These are phyloP conservation scores for Populus ilicifolia DNA, from an alignment of 345 rosid genomes.

Conservation along the genomic window DNA sequence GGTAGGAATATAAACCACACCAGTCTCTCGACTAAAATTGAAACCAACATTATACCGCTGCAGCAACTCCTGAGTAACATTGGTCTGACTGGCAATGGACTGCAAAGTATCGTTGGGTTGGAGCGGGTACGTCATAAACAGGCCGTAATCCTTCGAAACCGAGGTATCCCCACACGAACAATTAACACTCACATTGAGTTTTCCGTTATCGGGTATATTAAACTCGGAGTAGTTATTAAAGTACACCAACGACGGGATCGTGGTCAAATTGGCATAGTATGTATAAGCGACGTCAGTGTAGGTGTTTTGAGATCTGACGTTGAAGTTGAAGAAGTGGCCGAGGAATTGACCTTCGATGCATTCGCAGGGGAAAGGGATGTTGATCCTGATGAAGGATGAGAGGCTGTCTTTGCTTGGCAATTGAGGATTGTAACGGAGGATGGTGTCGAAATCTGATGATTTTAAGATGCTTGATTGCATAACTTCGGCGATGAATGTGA, in stretches of 20 bases:
- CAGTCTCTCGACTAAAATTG: conserved; percentile 58
- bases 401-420: conserved; percentile 42
- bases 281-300: conserved; percentile 24
- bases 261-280: conserved; percentile 49
- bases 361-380: conserved; percentile 66
- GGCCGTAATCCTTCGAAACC: conserved; percentile 50
- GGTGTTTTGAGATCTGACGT: conserved; percentile 20
- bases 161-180: conserved; percentile 62
- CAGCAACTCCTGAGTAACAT: conserved; percentile 37
- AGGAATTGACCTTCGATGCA: conserved; percentile 48
- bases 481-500: conserved; percentile 40
- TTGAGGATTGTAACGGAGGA: conserved; percentile 35
- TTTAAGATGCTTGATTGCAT: conserved; percentile 24
- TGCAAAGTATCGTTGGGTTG: conserved; percentile 47
- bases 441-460: conserved; percentile 2
- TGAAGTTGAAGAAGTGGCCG: conserved; percentile 47
- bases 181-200: conserved; percentile 55
- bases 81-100: conserved; percentile 33
- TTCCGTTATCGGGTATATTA: conserved; percentile 38
- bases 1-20: conserved; percentile 65
- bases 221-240: conserved; percentile 26
- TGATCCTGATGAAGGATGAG: conserved; percentile 25
- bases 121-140: conserved; percentile 69
- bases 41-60: conserved; percentile 53
- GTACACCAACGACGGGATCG: conserved; percentile 24